phyloP scores from a whole-genome alignment of 805 yeast species.

The Brettanomyces sp. region DNA sequence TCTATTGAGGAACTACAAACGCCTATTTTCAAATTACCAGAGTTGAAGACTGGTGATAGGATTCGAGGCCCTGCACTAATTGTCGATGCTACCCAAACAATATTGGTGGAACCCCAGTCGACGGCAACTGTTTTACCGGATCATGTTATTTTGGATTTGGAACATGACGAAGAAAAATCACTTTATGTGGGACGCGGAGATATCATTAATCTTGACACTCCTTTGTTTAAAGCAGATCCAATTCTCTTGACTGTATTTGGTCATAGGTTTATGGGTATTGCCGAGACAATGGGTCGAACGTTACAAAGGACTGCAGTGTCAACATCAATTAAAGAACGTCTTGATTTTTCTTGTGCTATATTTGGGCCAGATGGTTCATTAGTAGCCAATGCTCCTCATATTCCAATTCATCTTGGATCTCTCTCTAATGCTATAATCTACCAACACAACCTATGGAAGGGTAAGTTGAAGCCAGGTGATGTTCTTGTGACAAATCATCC shows the following conservation, averaged over 20 bases:
- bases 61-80: slow-evolving; percentile 40
- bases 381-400: slow-evolving; percentile 38
- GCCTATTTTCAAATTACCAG: slow-evolving; percentile 9
- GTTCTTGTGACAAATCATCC: slow-evolving; percentile 35
- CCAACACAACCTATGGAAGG: slow-evolving; percentile 30
- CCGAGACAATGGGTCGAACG: slow-evolving; percentile 39
- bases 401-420: slow-evolving; percentile 40
- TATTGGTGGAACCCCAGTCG: slow-evolving; percentile 26
- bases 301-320: slow-evolving; percentile 34
- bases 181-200: slow-evolving; percentile 15
- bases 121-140: slow-evolving; percentile 25
- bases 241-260: slow-evolving; percentile 33
- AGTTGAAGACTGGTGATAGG: slow-evolving; percentile 32
- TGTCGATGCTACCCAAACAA: slow-evolving; percentile 28
- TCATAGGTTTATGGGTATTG: slow-evolving; percentile 41
- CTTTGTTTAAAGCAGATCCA: slow-evolving; percentile 30
- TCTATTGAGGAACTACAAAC: slow-evolving; percentile 15
- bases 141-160: slow-evolving; percentile 24
- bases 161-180: slow-evolving; percentile 5
- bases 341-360: slow-evolving; percentile 40
- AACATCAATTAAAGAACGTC: slow-evolving; percentile 38
- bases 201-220: slow-evolving; percentile 30
- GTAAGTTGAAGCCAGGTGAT: slow-evolving; percentile 32
- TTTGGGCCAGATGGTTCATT: slow-evolving; percentile 36
- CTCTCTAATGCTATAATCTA: slow-evolving; percentile 34